Evolutionary conservation across 139 green algal species (phyloP).

Genomic region (Pycnococcus provasolii): DNA sequence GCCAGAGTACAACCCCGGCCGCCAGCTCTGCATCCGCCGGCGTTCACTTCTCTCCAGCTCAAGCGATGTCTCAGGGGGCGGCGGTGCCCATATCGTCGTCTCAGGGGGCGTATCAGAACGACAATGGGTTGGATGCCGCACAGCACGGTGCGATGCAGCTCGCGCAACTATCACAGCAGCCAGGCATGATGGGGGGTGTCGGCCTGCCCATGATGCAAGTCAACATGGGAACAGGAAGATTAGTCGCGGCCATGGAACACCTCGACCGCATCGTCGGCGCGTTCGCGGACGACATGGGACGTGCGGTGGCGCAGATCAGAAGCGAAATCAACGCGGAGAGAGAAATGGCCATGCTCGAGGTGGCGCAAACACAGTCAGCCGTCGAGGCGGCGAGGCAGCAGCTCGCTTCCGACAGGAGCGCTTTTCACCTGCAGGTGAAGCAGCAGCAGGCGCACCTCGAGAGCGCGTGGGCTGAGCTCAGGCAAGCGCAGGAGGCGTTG

Average conservation of each 20-base stretch:
- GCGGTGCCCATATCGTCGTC: too few relatives aligned
- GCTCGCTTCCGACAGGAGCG: background rate
- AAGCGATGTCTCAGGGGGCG: too few relatives aligned
- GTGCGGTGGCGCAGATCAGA: background rate
- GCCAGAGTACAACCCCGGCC: too few relatives aligned
- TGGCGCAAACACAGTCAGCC: background rate
- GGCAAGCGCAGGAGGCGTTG: background rate
- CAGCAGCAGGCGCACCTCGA: background rate
- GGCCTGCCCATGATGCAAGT: too few relatives aligned
- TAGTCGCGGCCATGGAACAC: constrained; percentile 7
- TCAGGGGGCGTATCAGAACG: too few relatives aligned
- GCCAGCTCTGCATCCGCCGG: too few relatives aligned
- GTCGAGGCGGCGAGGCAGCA: background rate
- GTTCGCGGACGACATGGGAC: constrained; percentile 2
- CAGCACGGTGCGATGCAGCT: too few relatives aligned
- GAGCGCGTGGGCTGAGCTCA: background rate
- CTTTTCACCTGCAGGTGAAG: background rate
- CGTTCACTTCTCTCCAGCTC: too few relatives aligned
- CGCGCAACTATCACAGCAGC: too few relatives aligned
- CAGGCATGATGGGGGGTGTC: too few relatives aligned
- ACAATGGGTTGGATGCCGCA: too few relatives aligned
- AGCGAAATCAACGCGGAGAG: background rate
- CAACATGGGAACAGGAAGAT: background rate
- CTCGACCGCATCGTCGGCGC: constrained; percentile 3
- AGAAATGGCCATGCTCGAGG: background rate